Conservation (phyloP, 495 filamentous ascomycete species). For the Aspergillus incahuasiensis region DNA sequence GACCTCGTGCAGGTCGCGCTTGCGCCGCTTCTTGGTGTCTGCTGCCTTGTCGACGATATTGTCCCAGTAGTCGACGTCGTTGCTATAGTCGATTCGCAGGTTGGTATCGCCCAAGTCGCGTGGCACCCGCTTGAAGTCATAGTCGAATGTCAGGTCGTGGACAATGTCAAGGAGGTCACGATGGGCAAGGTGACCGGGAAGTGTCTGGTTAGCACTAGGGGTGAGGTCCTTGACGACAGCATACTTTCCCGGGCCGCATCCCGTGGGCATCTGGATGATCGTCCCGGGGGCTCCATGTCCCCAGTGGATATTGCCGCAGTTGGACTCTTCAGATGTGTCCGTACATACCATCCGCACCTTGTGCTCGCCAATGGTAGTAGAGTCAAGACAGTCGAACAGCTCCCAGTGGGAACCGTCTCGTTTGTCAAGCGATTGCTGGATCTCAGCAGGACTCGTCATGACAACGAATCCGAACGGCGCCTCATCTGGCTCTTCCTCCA, state of each 20-base stretch:
- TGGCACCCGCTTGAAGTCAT: constrained; percentile 27
- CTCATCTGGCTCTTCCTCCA: constrained; percentile 9
- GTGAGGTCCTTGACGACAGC: constrained; percentile 26
- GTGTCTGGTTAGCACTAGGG: constrained; percentile 18
- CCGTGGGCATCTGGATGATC: constrained; percentile 32
- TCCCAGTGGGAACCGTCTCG: constrained; percentile 10
- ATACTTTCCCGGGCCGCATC: constrained; percentile 34
- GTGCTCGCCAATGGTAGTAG: constrained; percentile 20
- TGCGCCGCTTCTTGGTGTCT: constrained; percentile 11
- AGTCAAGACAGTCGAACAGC: constrained; percentile 18
- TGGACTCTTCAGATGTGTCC: constrained; percentile 16
- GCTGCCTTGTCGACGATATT: constrained; percentile 21
- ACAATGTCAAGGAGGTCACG: constrained; percentile 6
- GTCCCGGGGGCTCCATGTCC: constrained; percentile 26
- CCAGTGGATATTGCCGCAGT: constrained; percentile 28
- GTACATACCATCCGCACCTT: constrained; percentile 20
- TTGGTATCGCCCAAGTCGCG: constrained; percentile 27
- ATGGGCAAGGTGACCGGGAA: constrained; percentile 15
- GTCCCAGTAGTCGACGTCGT: constrained; percentile 34
- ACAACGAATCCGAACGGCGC: constrained; percentile 28
- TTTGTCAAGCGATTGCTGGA: constrained; percentile 10
- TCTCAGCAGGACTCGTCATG: constrained; percentile 20
- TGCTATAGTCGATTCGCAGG: constrained; percentile 35
- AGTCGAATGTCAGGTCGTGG: constrained; percentile 33
- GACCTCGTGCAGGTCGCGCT: constrained; percentile 7